Base-by-base conservation (phyloP, 805 yeast species). In the Hanseniaspora singularis region DNA sequence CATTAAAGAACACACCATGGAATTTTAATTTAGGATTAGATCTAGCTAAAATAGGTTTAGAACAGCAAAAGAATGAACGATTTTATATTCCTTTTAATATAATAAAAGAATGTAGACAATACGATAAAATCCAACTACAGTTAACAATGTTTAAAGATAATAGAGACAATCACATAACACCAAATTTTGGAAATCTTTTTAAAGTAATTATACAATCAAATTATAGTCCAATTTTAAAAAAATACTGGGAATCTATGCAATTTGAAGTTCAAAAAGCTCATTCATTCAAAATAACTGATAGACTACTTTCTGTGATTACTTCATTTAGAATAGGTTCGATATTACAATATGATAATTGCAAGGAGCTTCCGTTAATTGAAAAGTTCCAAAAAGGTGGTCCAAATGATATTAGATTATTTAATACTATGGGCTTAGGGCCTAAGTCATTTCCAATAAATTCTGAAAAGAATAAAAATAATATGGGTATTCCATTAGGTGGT, bases 321-420 rank as follows among this genome's bases (percentile, higher is more conserved):
- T 27, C 48, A 12, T 44, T 44, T 24, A 44, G 34, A 38, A 24
- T 44, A 14, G 48, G 48, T 3, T 30, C 48, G 1, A 44, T 44
- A 12, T 30, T 37, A n/a, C 48, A 44, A 23, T 44, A 44, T 27
- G 48, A 11, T n/a, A 30, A 26, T 28, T 27, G 28, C 12, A 19
- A 8, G 2, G 33, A 37, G 4, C 18, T 70, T 1, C 88, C 82
- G 55, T 57, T 79, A 26, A 72, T 79, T 57, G 98, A 89, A 61
- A 72, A 83, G 52, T 89, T 88, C 59, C 84, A 79, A 56, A 67
- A 83, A 38, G 94, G 96, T 15, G 96, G 95, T 0, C 73, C 78
- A 12, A 72, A 77, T 46, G 81, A 79, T 46, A 75, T 86, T 24
- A 68, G 81, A 49, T 86, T 88, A 1, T 84, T 81, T 57, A 68